Base-by-base conservation (phyloP, 2,329 filamentous ascomycete species). In the Orbilia javanica region DNA sequence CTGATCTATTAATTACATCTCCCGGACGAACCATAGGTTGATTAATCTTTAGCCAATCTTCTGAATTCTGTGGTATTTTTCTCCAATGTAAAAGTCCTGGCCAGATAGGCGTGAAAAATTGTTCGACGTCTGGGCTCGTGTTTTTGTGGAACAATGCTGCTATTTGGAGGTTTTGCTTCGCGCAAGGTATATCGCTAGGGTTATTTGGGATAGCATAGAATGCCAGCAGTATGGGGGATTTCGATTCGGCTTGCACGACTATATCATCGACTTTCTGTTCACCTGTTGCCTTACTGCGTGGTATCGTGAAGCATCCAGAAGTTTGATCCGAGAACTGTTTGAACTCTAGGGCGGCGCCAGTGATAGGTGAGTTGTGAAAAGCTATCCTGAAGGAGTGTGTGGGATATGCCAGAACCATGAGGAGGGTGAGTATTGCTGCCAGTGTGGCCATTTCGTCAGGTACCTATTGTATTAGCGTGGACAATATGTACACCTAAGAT, bases 1-100 rank as follows among this genome's bases (percentile, higher is more conserved):
- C 68, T 6, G 52, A 20, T 4, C 50, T 50, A 34, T 66, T 65
- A 5, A 66, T 8, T 34, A 48, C 36, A 20, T 66, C 69, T 2
- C 60, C 69, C 10, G 22, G 10, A 1, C 22, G 4, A 18, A 34
- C 36, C 13, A 13, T 8, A 2, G 4, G 10, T n/a, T 8, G 10
- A 11, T 48, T 7, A 20, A 65, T 15, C 11, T 25, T 1, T 3
- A 18, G 18, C 69, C 69, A 73, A 22, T 66, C 69, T 1, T 36
- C 50, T 4, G 5, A 22, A 0, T 25, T 25, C 8, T 2, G 18
- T 10, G 15, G 4, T 4, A 73, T 3, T 44, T n/a, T 29, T 60
- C 34, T 65, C 48, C 48, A 73, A 11, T 73, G 31, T 0, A 39
- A 50, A 39, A 73, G 42, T 4, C 11, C 27, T 1, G 60, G 46